Conservation (phyloP, 2,329 filamentous ascomycete genomes). For the Mariannaea elegans region DNA sequence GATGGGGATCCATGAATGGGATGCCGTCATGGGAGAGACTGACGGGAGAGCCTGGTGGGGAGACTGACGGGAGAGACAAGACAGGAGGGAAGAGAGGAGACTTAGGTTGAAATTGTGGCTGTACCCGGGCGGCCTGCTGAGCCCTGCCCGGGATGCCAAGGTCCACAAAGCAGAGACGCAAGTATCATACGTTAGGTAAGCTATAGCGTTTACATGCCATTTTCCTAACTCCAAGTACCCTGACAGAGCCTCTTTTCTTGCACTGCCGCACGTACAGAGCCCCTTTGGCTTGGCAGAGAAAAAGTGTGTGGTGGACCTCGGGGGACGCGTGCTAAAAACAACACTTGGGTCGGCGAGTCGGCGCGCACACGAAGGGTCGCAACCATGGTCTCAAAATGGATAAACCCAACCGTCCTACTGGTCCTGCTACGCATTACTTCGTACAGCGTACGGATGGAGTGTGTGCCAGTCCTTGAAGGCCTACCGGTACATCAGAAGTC, state of each 20-base stretch:
- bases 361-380: not conserved
- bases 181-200: not conserved
- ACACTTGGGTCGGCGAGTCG: slow-evolving; percentile 14
- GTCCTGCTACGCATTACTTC: slow-evolving; percentile 13
- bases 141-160: slow-evolving; percentile 12
- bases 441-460: no score
- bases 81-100: not conserved
- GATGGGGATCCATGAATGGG: not conserved
- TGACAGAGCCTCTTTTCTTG: slow-evolving; percentile 13
- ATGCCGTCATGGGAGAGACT: slow-evolving; percentile 14
- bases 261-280: slow-evolving; percentile 19
- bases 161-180: not conserved
- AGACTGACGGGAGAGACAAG: no score
- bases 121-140: slow-evolving; percentile 16
- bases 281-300: not conserved
- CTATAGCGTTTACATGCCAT: no score
- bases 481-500: no score
- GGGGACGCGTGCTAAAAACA: slow-evolving; percentile 18
- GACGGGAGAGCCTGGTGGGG: no score
- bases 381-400: no score
- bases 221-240: not conserved
- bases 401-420: not conserved
- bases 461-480: no score
- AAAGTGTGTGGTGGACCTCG: slow-evolving; percentile 2
- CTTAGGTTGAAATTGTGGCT: slow-evolving; percentile 18